These are phyloP conservation scores for Ceratopteris richardii DNA, from an alignment of 75 land plant species.

Conservation along the genomic window DNA sequence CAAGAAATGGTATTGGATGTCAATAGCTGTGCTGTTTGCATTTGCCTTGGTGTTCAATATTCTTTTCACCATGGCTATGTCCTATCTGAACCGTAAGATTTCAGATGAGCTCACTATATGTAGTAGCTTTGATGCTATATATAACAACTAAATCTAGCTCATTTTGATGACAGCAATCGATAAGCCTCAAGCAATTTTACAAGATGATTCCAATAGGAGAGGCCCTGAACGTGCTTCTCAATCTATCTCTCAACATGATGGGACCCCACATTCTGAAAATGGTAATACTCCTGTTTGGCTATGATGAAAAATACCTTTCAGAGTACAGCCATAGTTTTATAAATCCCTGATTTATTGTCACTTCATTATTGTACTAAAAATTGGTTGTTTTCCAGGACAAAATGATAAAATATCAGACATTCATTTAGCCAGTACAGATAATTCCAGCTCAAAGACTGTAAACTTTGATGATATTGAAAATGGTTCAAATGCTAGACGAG, in stretches of 20 bases:
- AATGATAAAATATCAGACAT: not conserved
- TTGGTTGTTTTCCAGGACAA: not conserved
- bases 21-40: slow-evolving; percentile 10
- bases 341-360: not conserved
- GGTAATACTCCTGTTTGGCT: too few species aligned
- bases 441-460: not conserved
- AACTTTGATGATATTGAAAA: not conserved
- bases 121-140: not conserved
- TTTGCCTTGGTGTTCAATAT: slow-evolving; percentile 17
- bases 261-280: too few species aligned
- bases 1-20: slow-evolving; percentile 29
- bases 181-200: slow-evolving; percentile 19
- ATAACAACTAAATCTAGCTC: not conserved
- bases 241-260: too few species aligned
- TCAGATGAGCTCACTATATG: not conserved
- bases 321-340: not conserved
- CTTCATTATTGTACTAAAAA: slow-evolving; percentile 1
- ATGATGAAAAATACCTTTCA: slow-evolving; percentile 2
- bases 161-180: slow-evolving; percentile 15
- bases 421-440: not conserved
- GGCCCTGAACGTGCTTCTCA: too few species aligned
- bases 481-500: slow-evolving; percentile 14
- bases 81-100: slow-evolving; percentile 26
- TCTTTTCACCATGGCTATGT: slow-evolving; percentile 17
- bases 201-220: too few species aligned